Percentiles rank a stretch among this genome's conserved stretches.
These are phyloP conservation scores for Bertia moriformis DNA, from an alignment of 2,329 filamentous ascomycete species.

Conservation along the genomic window DNA sequence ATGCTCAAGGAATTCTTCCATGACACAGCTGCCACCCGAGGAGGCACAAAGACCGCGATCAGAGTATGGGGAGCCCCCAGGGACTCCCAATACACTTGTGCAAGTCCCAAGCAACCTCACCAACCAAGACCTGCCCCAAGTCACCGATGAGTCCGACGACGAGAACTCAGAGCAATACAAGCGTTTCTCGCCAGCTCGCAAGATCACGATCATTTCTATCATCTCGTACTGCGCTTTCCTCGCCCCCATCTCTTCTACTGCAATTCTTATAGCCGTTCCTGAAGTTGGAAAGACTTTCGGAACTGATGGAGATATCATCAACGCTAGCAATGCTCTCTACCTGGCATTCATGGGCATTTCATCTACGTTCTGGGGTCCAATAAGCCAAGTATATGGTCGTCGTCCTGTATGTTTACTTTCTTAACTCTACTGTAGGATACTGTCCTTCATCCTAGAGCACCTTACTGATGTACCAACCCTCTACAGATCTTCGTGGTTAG, in stretches of 20 bases:
- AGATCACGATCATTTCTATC: conserved; percentile 26
- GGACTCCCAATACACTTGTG: neutral
- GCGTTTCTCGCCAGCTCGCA: neutral
- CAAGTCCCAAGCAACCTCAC: neutral
- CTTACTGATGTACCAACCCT: neutral
- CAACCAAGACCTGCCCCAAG: neutral
- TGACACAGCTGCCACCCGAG: neutral
- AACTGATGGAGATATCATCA: conserved; percentile 48
- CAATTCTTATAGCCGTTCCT: conserved; percentile 48
- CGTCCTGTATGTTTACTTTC: conserved; percentile 21
- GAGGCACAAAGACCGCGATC: neutral
- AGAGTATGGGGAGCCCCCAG: neutral
- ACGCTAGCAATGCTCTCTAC: conserved; percentile 55
- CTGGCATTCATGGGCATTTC: conserved; percentile 57
- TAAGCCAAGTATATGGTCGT: conserved; percentile 42
- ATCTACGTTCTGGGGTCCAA: conserved; percentile 51
- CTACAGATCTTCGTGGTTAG: conserved; percentile 27
- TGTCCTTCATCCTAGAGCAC: neutral
- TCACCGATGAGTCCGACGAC: neutral
- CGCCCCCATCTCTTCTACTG: conserved; percentile 48
- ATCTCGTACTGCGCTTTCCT: conserved; percentile 46
- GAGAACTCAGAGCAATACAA: neutral
- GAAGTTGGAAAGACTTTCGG: conserved; percentile 45
- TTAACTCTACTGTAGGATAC: neutral
- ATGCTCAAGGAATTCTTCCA: neutral